A percentile compares a stretch with the other conserved stretches of the same genome.
Conservation (phyloP, 2,329 filamentous ascomycete genomes). For the Aureobasidium sp. region DNA sequence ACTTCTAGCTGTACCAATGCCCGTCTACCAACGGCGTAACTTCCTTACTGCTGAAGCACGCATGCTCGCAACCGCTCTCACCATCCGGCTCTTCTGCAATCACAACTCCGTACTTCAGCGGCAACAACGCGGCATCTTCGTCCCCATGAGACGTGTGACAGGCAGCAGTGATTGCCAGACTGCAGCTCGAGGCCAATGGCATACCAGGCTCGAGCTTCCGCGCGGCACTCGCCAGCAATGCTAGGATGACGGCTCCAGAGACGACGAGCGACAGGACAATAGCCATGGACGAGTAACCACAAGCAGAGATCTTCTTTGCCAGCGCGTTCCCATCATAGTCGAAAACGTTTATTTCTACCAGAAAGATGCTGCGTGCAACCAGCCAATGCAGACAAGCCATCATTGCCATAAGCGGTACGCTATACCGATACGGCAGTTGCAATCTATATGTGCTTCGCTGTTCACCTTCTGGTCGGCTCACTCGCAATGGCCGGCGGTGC, state of each 20-base stretch:
- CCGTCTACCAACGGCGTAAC: not conserved
- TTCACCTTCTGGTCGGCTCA: slow-evolving; percentile 26
- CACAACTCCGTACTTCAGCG: not conserved
- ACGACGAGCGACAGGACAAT: slow-evolving; percentile 15
- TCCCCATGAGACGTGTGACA: slow-evolving; percentile 16
- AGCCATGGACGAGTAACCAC: slow-evolving; percentile 18
- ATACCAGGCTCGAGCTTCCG: slow-evolving; percentile 67
- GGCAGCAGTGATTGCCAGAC: slow-evolving; percentile 20
- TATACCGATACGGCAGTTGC: slow-evolving; percentile 30
- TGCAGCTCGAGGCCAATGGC: slow-evolving; percentile 70
- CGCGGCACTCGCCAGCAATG: slow-evolving; percentile 46
- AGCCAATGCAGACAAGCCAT: slow-evolving; percentile 34
- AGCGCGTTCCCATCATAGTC: not conserved
- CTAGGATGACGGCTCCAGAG: slow-evolving; percentile 7
- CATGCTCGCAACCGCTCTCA: not conserved
- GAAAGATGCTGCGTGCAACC: slow-evolving; percentile 35
- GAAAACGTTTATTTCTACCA: slow-evolving; percentile 27
- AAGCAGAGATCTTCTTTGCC: slow-evolving; percentile 13
- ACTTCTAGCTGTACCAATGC: not conserved
- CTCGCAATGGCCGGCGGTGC: slow-evolving; percentile 27
- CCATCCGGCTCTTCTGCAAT: not conserved
- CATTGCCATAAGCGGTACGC: slow-evolving; percentile 25
- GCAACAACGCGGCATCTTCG: not conserved
- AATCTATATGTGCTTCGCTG: slow-evolving; percentile 36
- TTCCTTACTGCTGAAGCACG: not conserved